These are phyloP conservation scores for Tetracentron sinense DNA, from an alignment of 164 flowering plant genomes.

Conservation along the genomic window DNA sequence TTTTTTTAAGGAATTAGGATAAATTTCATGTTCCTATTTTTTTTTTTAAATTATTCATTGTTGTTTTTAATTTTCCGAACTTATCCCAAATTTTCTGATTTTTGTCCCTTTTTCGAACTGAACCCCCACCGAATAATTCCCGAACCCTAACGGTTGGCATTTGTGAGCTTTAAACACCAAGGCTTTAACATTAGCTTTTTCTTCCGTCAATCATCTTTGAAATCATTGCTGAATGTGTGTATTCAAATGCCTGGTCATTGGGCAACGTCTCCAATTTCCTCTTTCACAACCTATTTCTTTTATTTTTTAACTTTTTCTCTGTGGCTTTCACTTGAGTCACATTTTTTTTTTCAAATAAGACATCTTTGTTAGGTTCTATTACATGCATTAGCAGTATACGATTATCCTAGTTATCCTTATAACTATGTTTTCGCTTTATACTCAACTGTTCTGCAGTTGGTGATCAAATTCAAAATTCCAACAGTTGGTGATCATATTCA, in stretches of 20 bases:
- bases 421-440: background rate
- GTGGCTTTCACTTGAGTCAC: background rate
- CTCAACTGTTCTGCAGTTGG: background rate
- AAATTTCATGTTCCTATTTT: too few relatives aligned
- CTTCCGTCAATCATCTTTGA: background rate
- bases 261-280: background rate
- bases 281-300: background rate
- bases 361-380: background rate
- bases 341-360: background rate
- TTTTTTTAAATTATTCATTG: too few relatives aligned
- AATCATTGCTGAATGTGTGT: background rate
- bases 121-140: background rate
- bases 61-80: too few relatives aligned
- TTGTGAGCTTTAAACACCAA: background rate
- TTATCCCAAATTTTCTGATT: too few relatives aligned
- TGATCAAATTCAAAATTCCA: conserved; percentile 5
- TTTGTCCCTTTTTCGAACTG: too few relatives aligned
- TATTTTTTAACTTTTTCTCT: background rate
- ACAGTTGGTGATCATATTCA: conserved; percentile 7
- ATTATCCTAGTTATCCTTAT: background rate
- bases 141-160: background rate
- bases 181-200: background rate
- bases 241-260: background rate
- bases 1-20: too few relatives aligned
- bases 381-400: background rate